These are phyloP conservation scores for Penicillium sp. DNA, from an alignment of 2,329 filamentous ascomycete genomes.

Conservation along the genomic window DNA sequence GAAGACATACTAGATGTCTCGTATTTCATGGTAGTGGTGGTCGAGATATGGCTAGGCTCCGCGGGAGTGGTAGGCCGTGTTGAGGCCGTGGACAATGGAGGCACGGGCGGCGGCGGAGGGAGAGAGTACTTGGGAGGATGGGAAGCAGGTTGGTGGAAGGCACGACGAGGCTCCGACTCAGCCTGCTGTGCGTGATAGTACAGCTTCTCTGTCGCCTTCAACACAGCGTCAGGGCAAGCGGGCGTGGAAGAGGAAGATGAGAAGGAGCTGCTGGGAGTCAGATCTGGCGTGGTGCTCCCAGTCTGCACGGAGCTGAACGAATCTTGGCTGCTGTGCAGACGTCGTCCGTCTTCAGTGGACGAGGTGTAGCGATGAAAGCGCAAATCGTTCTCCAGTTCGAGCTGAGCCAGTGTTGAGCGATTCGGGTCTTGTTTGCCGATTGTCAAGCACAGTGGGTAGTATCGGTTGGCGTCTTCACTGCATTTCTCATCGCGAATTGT, in stretches of 20 bases:
- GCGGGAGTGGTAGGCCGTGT: constrained; percentile 21
- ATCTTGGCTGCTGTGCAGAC: constrained; percentile 30
- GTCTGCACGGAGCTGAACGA: constrained; percentile 37
- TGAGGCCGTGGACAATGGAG: constrained; percentile 25
- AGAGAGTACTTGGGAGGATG: constrained; percentile 23
- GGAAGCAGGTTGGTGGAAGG: constrained; percentile 27
- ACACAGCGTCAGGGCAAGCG: constrained; percentile 28
- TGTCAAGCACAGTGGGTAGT: constrained; percentile 33
- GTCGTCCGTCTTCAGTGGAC: constrained; percentile 22
- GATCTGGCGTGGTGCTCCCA: constrained; percentile 33
- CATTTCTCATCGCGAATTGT: constrained; percentile 34
- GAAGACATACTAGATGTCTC: constrained; percentile 23
- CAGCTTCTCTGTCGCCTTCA: constrained; percentile 30
- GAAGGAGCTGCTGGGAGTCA: constrained; percentile 42
- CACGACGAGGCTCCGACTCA: constrained; percentile 16
- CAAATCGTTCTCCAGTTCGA: constrained; percentile 32
- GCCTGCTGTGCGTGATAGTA: constrained; percentile 25
- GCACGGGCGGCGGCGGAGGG: constrained; percentile 24
- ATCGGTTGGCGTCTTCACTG: constrained; percentile 30
- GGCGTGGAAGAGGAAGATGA: constrained; percentile 37
- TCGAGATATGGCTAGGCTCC: constrained; percentile 25
- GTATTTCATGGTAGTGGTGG: constrained; percentile 34
- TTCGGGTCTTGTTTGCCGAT: constrained; percentile 21
- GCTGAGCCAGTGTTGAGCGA: constrained; percentile 32
- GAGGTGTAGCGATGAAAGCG: constrained; percentile 29